Conservation (phyloP, 2,329 filamentous ascomycete species). For the Arthrobotrys entomopaga region DNA sequence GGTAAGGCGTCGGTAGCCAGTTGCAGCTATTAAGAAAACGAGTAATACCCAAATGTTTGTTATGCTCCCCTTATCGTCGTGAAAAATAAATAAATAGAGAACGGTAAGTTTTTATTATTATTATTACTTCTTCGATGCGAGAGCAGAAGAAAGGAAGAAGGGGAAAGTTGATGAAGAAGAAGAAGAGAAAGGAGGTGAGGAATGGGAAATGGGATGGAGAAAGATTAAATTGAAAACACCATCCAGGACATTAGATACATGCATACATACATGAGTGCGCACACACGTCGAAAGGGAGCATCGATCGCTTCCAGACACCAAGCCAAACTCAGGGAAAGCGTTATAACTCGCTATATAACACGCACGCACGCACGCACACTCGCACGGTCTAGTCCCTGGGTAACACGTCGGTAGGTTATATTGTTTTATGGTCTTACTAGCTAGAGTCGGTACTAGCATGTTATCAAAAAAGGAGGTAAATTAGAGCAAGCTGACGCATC, state of each 20-base stretch:
- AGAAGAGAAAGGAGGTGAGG: slow-evolving; percentile 19
- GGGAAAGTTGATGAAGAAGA: too few relatives aligned
- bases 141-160: neutral
- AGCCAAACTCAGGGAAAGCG: too few relatives aligned
- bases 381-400: neutral
- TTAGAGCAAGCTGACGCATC: slow-evolving; percentile 33
- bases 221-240: slow-evolving; percentile 20
- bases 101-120: slow-evolving; percentile 5
- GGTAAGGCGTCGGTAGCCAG: too few relatives aligned
- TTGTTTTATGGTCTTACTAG: neutral
- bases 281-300: neutral
- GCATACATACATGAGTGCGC: neutral
- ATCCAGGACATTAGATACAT: neutral
- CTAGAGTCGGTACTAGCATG: too few relatives aligned
- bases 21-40: too few relatives aligned
- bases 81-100: too few relatives aligned
- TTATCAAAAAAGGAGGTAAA: neutral
- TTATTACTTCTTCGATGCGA: neutral
- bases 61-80: too few relatives aligned
- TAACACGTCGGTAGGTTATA: slow-evolving; percentile 13
- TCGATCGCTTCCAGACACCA: too few relatives aligned
- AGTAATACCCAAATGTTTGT: too few relatives aligned
- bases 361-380: neutral
- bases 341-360: neutral
- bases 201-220: slow-evolving; percentile 13